A percentile compares a stretch with the other conserved stretches of the same genome.
Evolutionary conservation across 495 filamentous ascomycete genomes (phyloP).

Genomic region (Immersiella caudata): DNA sequence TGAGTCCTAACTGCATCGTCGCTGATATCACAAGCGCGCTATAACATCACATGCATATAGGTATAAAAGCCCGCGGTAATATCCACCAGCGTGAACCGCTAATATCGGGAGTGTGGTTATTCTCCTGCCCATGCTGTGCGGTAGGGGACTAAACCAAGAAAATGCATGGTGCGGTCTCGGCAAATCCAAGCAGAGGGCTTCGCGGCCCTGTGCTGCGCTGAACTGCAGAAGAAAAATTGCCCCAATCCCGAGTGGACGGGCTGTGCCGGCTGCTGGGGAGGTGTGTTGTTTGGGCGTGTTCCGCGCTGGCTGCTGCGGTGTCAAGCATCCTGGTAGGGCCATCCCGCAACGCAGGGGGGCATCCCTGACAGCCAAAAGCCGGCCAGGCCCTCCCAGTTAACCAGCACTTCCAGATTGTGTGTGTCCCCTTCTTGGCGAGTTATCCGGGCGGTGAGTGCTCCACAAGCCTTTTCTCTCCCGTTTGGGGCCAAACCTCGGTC

Average conservation of each 20-base stretch:
- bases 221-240: no score
- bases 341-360: neutral
- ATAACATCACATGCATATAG: neutral
- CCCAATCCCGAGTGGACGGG: constrained; percentile 14
- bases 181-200: neutral
- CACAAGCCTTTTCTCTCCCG: neutral
- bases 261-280: neutral
- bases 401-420: constrained; percentile 11
- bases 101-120: neutral
- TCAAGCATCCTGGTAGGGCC: neutral
- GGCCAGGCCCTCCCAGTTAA: constrained; percentile 6
- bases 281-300: constrained; percentile 4
- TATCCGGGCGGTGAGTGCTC: neutral
- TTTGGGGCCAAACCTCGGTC: constrained; percentile 5
- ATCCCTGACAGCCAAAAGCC: neutral
- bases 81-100: neutral
- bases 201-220: no score
- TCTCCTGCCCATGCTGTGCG: neutral
- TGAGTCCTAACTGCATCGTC: neutral
- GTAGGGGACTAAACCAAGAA: neutral
- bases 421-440: constrained; percentile 1
- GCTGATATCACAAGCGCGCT: neutral
- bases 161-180: neutral
- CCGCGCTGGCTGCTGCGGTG: neutral
- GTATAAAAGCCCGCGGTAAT: neutral